Conservation (phyloP, 805 yeast genomes). For the Scheffersomyces amazonensis region DNA sequence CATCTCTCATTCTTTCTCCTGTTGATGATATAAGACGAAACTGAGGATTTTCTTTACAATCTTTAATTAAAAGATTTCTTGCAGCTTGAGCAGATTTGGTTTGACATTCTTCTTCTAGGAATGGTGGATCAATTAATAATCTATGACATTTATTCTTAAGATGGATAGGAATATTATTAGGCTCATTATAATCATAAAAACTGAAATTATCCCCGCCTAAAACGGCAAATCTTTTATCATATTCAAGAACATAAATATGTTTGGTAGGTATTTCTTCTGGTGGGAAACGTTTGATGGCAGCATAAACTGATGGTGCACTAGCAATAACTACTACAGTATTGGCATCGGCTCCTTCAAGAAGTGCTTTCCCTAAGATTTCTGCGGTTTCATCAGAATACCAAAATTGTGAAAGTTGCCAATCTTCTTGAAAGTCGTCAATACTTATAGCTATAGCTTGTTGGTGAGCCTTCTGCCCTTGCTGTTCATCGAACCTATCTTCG, state of each 20-base stretch:
- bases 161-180: constrained; percentile 55
- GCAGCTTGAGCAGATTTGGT: constrained; percentile 57
- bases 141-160: constrained; percentile 66
- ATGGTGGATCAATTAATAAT: constrained; percentile 84
- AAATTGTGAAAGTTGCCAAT: constrained; percentile 93
- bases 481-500: constrained; percentile 49
- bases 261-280: constrained; percentile 55
- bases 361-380: constrained; percentile 59
- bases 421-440: constrained; percentile 80
- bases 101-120: constrained; percentile 79
- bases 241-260: constrained; percentile 74
- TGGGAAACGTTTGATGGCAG: constrained; percentile 61
- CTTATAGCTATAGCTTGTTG: constrained; percentile 26
- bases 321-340: constrained; percentile 72
- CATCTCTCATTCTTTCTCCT: constrained; percentile 79
- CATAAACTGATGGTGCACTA: constrained; percentile 91
- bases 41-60: constrained; percentile 29
- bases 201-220: constrained; percentile 65
- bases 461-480: too few species aligned
- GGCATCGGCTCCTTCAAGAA: constrained; percentile 73
- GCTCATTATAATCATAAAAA: constrained; percentile 73
- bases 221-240: constrained; percentile 70
- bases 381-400: constrained; percentile 85
- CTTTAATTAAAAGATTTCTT: constrained; percentile 47
- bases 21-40: constrained; percentile 72